Evolutionary conservation across 1,139 yeast genomes (phyloP).

Genomic region (Kodamaea plutei): DNA sequence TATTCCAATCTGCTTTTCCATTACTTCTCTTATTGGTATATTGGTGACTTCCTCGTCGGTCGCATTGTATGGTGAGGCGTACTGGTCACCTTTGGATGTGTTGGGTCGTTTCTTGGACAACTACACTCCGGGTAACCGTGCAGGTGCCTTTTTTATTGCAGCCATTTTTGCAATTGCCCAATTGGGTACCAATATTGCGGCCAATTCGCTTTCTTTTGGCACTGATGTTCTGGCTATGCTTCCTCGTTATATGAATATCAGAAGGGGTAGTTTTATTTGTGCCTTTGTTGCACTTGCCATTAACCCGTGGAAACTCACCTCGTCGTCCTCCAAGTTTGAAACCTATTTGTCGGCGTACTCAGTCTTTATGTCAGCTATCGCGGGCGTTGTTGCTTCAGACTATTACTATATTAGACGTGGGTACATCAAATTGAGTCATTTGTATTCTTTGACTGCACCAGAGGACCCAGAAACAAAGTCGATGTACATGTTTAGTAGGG

Average conservation of each 20-base stretch:
- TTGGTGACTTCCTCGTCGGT: constrained; percentile 81
- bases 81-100: constrained; percentile 86
- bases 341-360: constrained; percentile 83
- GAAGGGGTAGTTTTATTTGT: constrained; percentile 75
- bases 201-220: constrained; percentile 86
- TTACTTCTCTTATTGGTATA: constrained; percentile 83
- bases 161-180: constrained; percentile 80
- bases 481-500: constrained; percentile 59
- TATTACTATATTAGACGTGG: constrained; percentile 79
- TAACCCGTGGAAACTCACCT: constrained; percentile 84
- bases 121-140: constrained; percentile 61
- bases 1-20: constrained; percentile 72
- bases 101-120: constrained; percentile 61
- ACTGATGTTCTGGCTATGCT: constrained; percentile 84
- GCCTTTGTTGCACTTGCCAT: constrained; percentile 73
- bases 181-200: constrained; percentile 87
- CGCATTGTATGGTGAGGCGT: constrained; percentile 60
- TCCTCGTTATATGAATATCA: constrained; percentile 65
- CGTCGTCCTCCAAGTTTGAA: constrained; percentile 73
- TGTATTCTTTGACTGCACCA: constrained; percentile 46
- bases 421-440: constrained; percentile 55
- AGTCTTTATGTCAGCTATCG: constrained; percentile 80
- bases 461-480: constrained; percentile 27
- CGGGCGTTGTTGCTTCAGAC: constrained; percentile 78
- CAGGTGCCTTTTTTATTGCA: constrained; percentile 81